Percentiles rank a stretch among this genome's conserved stretches.
Evolutionary conservation across 768 basidiomycete genomes (phyloP).

Genomic region (Termitomyces sp.): DNA sequence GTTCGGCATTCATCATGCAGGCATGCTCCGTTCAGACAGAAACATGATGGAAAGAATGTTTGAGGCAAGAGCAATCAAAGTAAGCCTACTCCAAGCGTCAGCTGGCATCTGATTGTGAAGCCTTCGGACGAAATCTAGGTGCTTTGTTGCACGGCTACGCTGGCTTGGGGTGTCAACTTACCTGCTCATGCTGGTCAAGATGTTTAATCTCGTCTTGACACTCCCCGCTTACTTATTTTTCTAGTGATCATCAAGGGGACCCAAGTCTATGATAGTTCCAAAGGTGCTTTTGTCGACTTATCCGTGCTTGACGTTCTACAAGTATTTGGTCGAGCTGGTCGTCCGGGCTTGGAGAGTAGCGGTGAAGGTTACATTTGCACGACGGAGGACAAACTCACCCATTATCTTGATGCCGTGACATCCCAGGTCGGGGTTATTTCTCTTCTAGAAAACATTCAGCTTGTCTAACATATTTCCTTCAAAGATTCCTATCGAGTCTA

Average conservation of each 20-base stretch:
- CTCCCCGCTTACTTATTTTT: conserved; percentile 6
- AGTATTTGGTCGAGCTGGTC: conserved; percentile 95
- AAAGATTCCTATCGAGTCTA: conserved; percentile 94
- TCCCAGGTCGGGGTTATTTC: conserved; percentile 60
- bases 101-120: neutral
- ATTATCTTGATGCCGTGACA: conserved; percentile 85
- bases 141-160: conserved; percentile 94
- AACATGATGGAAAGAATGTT: conserved; percentile 97
- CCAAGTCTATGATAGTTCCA: conserved; percentile 89
- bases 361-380: conserved; percentile 98
- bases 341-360: conserved; percentile 82
- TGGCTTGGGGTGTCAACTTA: conserved; percentile 99
- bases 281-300: conserved; percentile 88
- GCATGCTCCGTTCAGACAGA: conserved; percentile 92
- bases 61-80: conserved; percentile 88
- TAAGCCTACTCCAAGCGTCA: conserved; percentile 21
- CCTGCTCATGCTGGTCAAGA: conserved; percentile 91
- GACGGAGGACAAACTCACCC: conserved; percentile 85
- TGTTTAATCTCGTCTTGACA: conserved; percentile 7
- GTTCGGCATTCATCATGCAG: conserved; percentile 98
- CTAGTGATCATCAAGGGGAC: conserved; percentile 96
- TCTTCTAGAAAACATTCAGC: neutral
- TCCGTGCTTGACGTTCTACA: conserved; percentile 95
- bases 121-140: conserved; percentile 51
- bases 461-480: conserved; percentile 2